Conservation (phyloP, 2,329 filamentous ascomycete species). For the Trichophyton simii region DNA sequence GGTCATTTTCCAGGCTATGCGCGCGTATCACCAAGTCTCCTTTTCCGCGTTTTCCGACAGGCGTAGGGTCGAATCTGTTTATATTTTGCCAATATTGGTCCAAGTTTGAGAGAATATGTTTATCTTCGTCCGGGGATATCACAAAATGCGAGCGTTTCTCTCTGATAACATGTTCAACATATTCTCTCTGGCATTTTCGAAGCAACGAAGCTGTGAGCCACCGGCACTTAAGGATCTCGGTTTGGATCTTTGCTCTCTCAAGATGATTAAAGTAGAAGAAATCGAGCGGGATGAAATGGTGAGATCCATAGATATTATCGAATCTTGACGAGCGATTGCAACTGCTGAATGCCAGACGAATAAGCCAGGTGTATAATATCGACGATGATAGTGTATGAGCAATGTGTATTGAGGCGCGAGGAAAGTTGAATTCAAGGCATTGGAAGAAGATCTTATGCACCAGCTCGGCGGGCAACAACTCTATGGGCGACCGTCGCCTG, state of each 20-base stretch:
- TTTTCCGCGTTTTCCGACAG: slow-evolving; percentile 19
- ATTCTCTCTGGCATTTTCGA: slow-evolving; percentile 29
- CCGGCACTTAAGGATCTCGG: slow-evolving; percentile 24
- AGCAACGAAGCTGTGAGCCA: slow-evolving; percentile 32
- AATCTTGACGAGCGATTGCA: slow-evolving; percentile 20
- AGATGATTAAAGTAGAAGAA: slow-evolving; percentile 21
- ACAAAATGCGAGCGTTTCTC: slow-evolving; percentile 20
- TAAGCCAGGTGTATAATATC: slow-evolving; percentile 32
- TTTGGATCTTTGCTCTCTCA: slow-evolving; percentile 26
- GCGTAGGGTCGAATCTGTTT: slow-evolving; percentile 15
- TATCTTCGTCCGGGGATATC: slow-evolving; percentile 18
- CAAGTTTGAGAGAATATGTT: slow-evolving; percentile 17
- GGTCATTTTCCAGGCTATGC: slow-evolving; percentile 7
- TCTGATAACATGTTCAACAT: slow-evolving; percentile 24
- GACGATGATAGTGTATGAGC: slow-evolving; percentile 29
- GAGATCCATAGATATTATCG: slow-evolving; percentile 22
- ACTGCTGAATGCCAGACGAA: slow-evolving; percentile 33
- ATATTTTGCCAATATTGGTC: slow-evolving; percentile 17
- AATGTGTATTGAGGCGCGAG: slow-evolving; percentile 33
- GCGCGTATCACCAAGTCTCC: slow-evolving; percentile 22
- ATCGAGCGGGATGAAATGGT: slow-evolving; percentile 29
- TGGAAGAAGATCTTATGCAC: slow-evolving; percentile 41
- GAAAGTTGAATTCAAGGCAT: slow-evolving; percentile 37
- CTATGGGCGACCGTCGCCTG: slow-evolving; percentile 8
- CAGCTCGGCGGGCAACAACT: slow-evolving; percentile 13